Conservation (phyloP, 805 yeast species). For the Wickerhamiella australiensis region DNA sequence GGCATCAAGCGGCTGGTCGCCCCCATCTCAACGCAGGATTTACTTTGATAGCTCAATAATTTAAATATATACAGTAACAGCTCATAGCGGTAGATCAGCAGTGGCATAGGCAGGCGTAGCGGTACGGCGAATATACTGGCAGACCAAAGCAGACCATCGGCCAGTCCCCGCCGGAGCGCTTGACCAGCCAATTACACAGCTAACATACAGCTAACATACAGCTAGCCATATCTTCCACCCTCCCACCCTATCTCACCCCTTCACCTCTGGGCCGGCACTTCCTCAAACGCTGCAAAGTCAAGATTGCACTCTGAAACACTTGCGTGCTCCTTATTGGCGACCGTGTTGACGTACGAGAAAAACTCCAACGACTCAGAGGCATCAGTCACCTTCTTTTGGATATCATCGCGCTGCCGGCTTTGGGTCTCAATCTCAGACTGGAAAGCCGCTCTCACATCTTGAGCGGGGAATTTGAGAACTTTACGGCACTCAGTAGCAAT, state of each 20-base stretch:
- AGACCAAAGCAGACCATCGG: no score
- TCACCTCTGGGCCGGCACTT: no score
- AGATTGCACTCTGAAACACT: slow-evolving; percentile 5
- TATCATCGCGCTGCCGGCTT: slow-evolving; percentile 43
- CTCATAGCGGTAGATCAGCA: no score
- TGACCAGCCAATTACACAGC: no score
- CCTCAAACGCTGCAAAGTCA: background rate
- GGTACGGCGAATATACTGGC: no score
- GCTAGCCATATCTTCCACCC: no score
- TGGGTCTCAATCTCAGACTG: slow-evolving; percentile 55
- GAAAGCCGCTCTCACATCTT: slow-evolving; percentile 63
- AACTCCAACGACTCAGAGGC: slow-evolving; percentile 46
- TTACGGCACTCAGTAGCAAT: slow-evolving; percentile 70
- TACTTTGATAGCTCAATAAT: background rate
- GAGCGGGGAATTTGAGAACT: slow-evolving; percentile 68
- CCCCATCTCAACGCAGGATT: no score
- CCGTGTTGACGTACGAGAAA: slow-evolving; percentile 37
- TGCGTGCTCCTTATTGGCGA: slow-evolving; percentile 3
- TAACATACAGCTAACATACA: no score
- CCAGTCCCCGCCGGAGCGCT: no score
- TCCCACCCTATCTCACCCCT: no score
- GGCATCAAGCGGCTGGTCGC: no score
- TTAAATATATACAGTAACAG: background rate
- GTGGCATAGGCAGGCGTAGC: no score
- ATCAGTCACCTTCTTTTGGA: slow-evolving; percentile 40